Evolutionary conservation across 2,329 filamentous ascomycete genomes (phyloP), one percentile per base, ranked within the genome.

Genomic region (Aureobasidium sp.): DNA sequence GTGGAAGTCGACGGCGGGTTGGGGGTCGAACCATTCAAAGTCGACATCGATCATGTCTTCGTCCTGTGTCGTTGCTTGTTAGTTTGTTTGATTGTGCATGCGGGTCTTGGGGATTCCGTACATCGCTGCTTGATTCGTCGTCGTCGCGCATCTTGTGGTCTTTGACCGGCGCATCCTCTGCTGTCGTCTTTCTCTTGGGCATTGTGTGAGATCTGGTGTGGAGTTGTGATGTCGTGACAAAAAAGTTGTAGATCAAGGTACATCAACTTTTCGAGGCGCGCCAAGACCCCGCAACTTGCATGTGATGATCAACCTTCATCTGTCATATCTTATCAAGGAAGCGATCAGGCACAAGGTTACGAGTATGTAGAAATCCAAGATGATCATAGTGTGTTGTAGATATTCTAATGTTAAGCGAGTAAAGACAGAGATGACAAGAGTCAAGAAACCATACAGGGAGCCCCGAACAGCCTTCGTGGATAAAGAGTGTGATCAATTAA

Each of bases 21-120:
- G 88, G 65, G 93, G 96, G 77, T 97, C 95, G 79, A 97, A 99
- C 89, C 91, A 97, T 79, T 99, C 94, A 71, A 99, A 99, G 67
- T 97, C 93, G 63, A 97, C 91, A 72, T 97, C 88, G 67, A 99
- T 86, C 74, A 93, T 88, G 72, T 96, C 89, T 71, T 91, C 88
- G 70, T 96, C 90, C 90, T 96, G 64, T 25, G 15, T 20, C 7
- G 42, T 55, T 57, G 41, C n/a, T 42, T 4, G 3, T 62, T n/a
- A 67, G 57, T 62, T 62, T 25, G 9, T 4, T 14, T 25, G 31
- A 2, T 52, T 14, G 44, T 15, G 3, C 6, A 17, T 2, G 11
- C 12, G 25, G n/a, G 29, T 45, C 15, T 37, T 47, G 42, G 12
- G 15, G 12, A 5, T 20, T 3, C 12, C 39, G 22, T 63, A 68